Evolutionary conservation across 768 basidiomycete genomes (phyloP), one percentile per base, ranked within the genome.

Genomic region (Ramaria rubella): DNA sequence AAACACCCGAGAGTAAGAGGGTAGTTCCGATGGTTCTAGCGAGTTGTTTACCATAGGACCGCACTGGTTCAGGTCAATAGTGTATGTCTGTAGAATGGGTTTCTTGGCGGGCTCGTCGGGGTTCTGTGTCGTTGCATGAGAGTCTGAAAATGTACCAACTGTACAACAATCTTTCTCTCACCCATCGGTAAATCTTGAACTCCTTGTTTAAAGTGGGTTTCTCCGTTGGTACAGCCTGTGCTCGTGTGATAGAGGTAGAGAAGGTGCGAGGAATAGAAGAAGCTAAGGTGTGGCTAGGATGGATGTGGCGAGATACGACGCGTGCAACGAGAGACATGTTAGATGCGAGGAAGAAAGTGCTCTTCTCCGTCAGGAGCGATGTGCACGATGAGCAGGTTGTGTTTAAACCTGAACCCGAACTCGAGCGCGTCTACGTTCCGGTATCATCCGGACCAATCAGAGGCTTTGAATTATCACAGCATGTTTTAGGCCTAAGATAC

Each of bases 141-240:
- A 56, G 52, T 21, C 21, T 56, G 40, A 50, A 45, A 55, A 59
- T 34, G 26, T 49, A 53, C 49, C 51, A 54, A 15, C 23, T 3
- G 19, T 30, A 49, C 24, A 11, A 52, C 19, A 26, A n/a, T 40
- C n/a, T n/a, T n/a, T n/a, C n/a, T n/a, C 26, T 23, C 57, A 91
- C 91, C 93, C 96, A 99, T 70, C 96, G 90, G 76, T 99, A 99
- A 62, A 99, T 94, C 80, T 94, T 90, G 80, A 99, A 97, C 72
- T 94, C 87, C 76, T 98, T 98, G 65, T 86, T 76, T 63, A 87
- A 67, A 17, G 81, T 81, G 0, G 83, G 81, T 69, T 88, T 89
- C 73, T 85, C 75, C 1, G 72, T 69, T 0, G 85, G 81, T 2
- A 81, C 78, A 23, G 79, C 59, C 49, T 57, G 59, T 30, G 48